Evolutionary conservation across 2,329 filamentous ascomycete species (phyloP).

Genomic region (Fusarium sp.): DNA sequence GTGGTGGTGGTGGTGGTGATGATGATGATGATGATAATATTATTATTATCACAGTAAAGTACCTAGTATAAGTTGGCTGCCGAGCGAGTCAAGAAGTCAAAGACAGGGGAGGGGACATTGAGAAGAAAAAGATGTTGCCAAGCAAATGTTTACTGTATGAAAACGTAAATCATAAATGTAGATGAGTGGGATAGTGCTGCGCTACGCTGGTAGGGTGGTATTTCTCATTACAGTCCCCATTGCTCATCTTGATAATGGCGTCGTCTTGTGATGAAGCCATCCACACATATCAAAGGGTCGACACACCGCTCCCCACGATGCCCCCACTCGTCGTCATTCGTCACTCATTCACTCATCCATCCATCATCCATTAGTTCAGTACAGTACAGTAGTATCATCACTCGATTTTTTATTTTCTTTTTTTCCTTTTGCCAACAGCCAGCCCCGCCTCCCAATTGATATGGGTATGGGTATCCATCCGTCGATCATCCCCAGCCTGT

Average conservation of each 20-base stretch:
- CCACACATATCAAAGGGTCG: constrained; percentile 31
- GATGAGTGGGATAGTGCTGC: constrained; percentile 28
- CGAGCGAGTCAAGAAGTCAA: constrained; percentile 34
- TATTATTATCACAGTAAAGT: too few species aligned
- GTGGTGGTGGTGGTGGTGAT: neutral
- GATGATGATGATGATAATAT: neutral
- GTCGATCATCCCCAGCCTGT: constrained; percentile 33
- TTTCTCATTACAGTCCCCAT: constrained; percentile 30
- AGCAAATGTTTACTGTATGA: constrained; percentile 8
- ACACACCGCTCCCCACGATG: constrained; percentile 46
- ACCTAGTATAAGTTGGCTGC: constrained; percentile 16
- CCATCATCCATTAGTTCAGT: constrained; percentile 7
- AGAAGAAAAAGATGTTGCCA: constrained; percentile 2
- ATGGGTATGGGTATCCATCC: constrained; percentile 4
- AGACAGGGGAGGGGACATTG: constrained; percentile 2
- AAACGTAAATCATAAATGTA: constrained; percentile 34
- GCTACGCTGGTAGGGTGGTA: constrained; percentile 25
- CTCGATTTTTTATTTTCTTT: constrained; percentile 11
- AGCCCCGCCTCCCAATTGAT: constrained; percentile 34
- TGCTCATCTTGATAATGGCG: constrained; percentile 23
- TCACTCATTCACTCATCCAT: constrained; percentile 3
- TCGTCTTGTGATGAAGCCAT: constrained; percentile 36
- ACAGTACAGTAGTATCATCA: constrained; percentile 24
- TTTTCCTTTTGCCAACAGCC: constrained; percentile 8
- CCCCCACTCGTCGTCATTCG: constrained; percentile 36